These are phyloP conservation scores for Penicillium palitans DNA, from an alignment of 2,329 filamentous ascomycete species.

Conservation along the genomic window DNA sequence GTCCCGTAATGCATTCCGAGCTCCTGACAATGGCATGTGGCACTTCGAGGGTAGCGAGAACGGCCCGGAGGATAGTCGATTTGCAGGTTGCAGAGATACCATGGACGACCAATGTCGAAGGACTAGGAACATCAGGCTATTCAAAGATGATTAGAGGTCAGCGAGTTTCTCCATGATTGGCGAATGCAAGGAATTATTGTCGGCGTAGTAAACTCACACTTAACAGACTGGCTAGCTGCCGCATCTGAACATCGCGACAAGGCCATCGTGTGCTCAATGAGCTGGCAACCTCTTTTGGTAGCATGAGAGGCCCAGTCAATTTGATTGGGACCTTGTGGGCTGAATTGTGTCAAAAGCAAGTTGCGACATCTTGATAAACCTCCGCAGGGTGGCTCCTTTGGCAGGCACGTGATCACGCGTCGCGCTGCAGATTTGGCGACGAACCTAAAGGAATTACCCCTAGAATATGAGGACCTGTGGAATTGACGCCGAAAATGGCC, in stretches of 20 bases:
- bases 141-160: not conserved
- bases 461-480: too few relatives aligned
- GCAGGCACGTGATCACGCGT: slow-evolving; percentile 22
- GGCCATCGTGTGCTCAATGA: slow-evolving; percentile 45
- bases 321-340: not conserved
- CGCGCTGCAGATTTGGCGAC: slow-evolving; percentile 13
- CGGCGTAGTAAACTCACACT: slow-evolving; percentile 34
- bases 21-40: slow-evolving; percentile 45
- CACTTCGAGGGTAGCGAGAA: slow-evolving; percentile 62
- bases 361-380: slow-evolving; percentile 5
- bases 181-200: not conserved
- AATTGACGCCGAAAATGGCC: too few relatives aligned
- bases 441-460: not conserved
- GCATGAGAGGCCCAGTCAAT: slow-evolving; percentile 21
- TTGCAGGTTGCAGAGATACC: slow-evolving; percentile 88
- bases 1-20: slow-evolving; percentile 48
- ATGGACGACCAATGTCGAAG: slow-evolving; percentile 74
- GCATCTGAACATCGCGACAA: slow-evolving; percentile 45
- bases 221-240: slow-evolving; percentile 44
- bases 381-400: slow-evolving; percentile 8
- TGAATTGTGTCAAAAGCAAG: not conserved
- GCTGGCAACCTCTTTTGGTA: slow-evolving; percentile 36
- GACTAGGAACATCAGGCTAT: slow-evolving; percentile 58
- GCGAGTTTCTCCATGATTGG: not conserved
- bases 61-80: slow-evolving; percentile 64